These are phyloP conservation scores for Yarrowia galli DNA, from an alignment of 1,139 yeast genomes.

Conservation along the genomic window DNA sequence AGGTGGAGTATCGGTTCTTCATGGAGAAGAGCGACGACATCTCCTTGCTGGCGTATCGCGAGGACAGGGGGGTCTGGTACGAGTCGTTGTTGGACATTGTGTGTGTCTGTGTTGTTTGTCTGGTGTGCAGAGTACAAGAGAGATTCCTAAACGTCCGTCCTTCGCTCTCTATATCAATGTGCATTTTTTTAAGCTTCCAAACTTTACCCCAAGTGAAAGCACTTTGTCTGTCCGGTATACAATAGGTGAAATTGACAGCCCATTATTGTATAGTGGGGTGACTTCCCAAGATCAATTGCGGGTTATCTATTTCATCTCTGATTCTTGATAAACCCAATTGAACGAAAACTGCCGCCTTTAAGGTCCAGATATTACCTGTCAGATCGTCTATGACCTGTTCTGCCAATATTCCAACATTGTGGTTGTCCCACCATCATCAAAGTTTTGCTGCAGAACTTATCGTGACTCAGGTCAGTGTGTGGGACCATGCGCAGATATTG, in stretches of 20 bases:
- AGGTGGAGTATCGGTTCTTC: constrained; percentile 93
- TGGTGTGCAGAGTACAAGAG: background rate
- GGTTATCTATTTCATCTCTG: no score
- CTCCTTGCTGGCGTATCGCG: constrained; percentile 97
- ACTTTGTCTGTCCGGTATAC: no score
- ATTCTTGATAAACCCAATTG: background rate
- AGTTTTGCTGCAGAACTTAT: constrained; percentile 32
- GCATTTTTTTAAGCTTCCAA: constrained; percentile 33
- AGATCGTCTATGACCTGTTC: background rate
- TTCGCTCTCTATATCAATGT: constrained; percentile 18
- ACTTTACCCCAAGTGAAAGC: constrained; percentile 15
- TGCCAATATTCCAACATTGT: no score
- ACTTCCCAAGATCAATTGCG: background rate
- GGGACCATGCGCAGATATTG: constrained; percentile 23
- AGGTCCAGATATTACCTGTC: background rate
- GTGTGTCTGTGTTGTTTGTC: constrained; percentile 2
- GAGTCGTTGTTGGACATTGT: constrained; percentile 47
- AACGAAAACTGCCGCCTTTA: background rate
- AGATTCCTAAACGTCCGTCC: no score
- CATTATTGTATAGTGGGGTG: background rate
- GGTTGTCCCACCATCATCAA: background rate
- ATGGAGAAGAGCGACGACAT: constrained; percentile 92
- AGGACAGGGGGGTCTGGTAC: constrained; percentile 90
- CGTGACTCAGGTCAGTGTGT: constrained; percentile 33
- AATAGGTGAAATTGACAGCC: constrained; percentile 4